Conservation (phyloP, 305 asterid genomes). For the Fraxinus baroniana region DNA sequence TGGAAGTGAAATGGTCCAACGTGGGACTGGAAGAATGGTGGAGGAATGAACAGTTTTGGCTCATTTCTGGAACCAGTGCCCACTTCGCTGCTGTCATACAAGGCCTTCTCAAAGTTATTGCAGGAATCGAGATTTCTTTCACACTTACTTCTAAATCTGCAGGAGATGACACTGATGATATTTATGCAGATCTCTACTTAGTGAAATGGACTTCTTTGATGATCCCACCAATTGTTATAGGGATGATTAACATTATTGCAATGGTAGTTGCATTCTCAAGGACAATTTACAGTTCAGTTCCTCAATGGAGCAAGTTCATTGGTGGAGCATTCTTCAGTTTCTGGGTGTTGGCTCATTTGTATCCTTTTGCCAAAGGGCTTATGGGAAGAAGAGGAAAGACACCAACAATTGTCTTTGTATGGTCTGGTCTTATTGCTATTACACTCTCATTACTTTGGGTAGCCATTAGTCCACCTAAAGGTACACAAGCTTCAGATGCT, state of each 20-base stretch:
- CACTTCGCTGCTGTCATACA: constrained; percentile 50
- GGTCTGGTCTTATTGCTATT: constrained; percentile 55
- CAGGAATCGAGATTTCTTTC: constrained; percentile 53
- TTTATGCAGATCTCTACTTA: constrained; percentile 41
- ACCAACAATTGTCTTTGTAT: constrained; percentile 50
- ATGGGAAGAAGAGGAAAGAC: constrained; percentile 53
- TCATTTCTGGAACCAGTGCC: constrained; percentile 52
- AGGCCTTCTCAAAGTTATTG: constrained; percentile 52
- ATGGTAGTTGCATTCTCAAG: constrained; percentile 43
- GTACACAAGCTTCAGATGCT: not conserved
- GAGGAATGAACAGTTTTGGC: constrained; percentile 54
- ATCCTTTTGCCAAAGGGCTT: constrained; percentile 54
- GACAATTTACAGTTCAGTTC: constrained; percentile 32
- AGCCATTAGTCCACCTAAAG: constrained; percentile 29
- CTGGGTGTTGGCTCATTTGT: constrained; percentile 35
- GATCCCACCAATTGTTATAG: constrained; percentile 54
- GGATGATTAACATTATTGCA: constrained; percentile 45
- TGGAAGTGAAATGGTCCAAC: constrained; percentile 54
- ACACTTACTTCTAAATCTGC: constrained; percentile 34
- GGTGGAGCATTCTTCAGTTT: constrained; percentile 54
- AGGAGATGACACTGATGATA: constrained; percentile 37
- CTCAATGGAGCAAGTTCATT: constrained; percentile 46
- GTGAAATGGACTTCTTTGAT: constrained; percentile 51
- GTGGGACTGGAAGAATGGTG: constrained; percentile 51
- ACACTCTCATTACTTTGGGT: constrained; percentile 48